Percentiles rank a stretch among this genome's conserved stretches.
Conservation (phyloP, 352 stramenopile species). For the Phytophthora fragariaefolia region DNA sequence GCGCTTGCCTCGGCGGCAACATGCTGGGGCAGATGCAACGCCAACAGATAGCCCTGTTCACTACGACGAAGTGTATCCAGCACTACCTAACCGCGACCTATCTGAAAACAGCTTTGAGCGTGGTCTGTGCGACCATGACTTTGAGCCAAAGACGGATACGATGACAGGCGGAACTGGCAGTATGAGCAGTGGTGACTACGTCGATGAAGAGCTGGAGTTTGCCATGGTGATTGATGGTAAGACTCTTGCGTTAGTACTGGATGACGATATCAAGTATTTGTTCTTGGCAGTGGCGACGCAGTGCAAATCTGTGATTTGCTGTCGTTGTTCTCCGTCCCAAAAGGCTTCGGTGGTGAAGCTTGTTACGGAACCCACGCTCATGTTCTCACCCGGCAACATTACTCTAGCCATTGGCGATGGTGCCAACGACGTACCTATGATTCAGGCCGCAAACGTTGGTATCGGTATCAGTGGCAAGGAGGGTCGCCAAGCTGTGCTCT, state of each 20-base stretch:
- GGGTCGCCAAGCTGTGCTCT: slow-evolving; percentile 84
- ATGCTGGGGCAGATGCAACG: slow-evolving; percentile 42
- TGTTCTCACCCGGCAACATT: slow-evolving; percentile 91
- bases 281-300: slow-evolving; percentile 88
- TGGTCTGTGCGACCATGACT: slow-evolving; percentile 66
- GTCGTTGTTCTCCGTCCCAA: slow-evolving; percentile 82
- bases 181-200: slow-evolving; percentile 55
- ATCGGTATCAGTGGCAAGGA: slow-evolving; percentile 90
- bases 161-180: slow-evolving; percentile 34
- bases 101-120: slow-evolving; percentile 65
- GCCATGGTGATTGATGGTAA: slow-evolving; percentile 92
- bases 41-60: slow-evolving; percentile 47
- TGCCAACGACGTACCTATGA: slow-evolving; percentile 91
- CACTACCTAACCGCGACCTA: slow-evolving; percentile 54
- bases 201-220: slow-evolving; percentile 86
- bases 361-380: slow-evolving; percentile 86
- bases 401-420: slow-evolving; percentile 87
- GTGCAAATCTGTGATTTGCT: slow-evolving; percentile 92
- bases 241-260: slow-evolving; percentile 80
- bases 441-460: slow-evolving; percentile 86
- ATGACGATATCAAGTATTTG: slow-evolving; percentile 91
- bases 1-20: slow-evolving; percentile 58
- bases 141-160: slow-evolving; percentile 67
- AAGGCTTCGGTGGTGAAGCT: slow-evolving; percentile 89
- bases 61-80: slow-evolving; percentile 80